Conservation (phyloP, 148 eudicot genomes). For the Arctostaphylos glauca region DNA sequence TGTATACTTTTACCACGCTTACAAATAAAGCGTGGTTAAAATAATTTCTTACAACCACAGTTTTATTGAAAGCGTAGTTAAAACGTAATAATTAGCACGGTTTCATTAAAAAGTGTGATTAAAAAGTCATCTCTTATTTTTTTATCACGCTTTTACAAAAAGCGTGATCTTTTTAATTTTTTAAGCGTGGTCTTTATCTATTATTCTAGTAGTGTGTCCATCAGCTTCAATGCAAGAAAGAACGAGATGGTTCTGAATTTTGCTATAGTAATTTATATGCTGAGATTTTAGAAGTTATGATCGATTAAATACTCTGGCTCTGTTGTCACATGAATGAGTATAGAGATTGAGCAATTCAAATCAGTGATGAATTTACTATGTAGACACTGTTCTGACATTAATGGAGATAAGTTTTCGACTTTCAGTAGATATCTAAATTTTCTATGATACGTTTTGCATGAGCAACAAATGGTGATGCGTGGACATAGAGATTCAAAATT, state of each 20-base stretch:
- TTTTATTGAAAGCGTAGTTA: too few species aligned
- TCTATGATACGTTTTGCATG: conserved; percentile 33
- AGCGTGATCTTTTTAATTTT: too few species aligned
- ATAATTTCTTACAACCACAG: too few species aligned
- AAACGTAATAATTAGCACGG: too few species aligned
- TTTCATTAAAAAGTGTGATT: too few species aligned
- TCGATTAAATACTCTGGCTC: background rate
- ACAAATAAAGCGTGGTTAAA: too few species aligned
- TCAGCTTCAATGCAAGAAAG: background rate
- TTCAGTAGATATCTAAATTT: background rate
- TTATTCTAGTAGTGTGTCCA: too few species aligned
- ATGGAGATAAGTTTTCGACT: background rate
- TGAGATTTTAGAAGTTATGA: background rate
- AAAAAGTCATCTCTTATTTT: too few species aligned
- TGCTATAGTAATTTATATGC: background rate
- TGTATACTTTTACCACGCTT: too few species aligned
- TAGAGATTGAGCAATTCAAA: background rate
- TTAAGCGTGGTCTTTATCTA: too few species aligned
- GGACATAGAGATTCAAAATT: conserved; percentile 77
- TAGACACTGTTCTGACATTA: background rate
- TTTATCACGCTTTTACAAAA: too few species aligned
- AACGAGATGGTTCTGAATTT: background rate
- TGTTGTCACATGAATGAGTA: background rate
- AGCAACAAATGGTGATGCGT: conserved; percentile 96
- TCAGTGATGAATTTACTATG: background rate